phyloP scores from a whole-genome alignment of 257 asterid species.

The Pogostemon cablin region DNA sequence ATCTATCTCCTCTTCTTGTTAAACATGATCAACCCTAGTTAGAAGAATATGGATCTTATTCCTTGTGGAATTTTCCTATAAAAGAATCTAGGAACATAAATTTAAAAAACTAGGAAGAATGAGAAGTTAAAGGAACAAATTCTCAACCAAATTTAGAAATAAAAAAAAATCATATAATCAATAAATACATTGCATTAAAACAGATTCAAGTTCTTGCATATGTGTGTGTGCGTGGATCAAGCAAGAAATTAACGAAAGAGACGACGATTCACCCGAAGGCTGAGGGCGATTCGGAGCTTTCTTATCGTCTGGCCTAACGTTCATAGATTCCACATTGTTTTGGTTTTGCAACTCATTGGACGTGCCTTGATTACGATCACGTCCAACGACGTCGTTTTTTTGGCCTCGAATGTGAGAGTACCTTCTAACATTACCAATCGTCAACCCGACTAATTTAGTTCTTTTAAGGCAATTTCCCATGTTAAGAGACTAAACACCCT shows the following conservation, averaged over 20 bases:
- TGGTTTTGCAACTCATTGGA: not conserved
- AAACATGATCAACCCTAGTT: no score
- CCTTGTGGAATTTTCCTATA: not conserved
- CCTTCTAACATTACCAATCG: slow-evolving; percentile 19
- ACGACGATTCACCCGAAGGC: slow-evolving; percentile 33
- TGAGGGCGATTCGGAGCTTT: slow-evolving; percentile 24
- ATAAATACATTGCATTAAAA: not conserved
- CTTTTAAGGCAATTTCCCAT: slow-evolving; percentile 52
- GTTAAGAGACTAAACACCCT: slow-evolving; percentile 4
- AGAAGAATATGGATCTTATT: not conserved
- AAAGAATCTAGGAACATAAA: not conserved
- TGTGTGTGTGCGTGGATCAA: not conserved
- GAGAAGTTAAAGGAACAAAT: not conserved
- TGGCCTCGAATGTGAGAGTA: slow-evolving; percentile 9
- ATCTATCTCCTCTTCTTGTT: no score
- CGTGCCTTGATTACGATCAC: not conserved
- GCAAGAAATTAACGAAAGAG: not conserved
- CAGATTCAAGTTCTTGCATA: no score
- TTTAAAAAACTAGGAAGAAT: no score
- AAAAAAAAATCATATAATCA: not conserved
- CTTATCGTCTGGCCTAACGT: not conserved
- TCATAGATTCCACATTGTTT: not conserved
- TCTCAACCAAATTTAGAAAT: not conserved
- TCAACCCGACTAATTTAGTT: slow-evolving; percentile 24
- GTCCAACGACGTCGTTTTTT: slow-evolving; percentile 11